Conservation (phyloP, 2,329 filamentous ascomycete species). For the Hypoxylon sp. region DNA sequence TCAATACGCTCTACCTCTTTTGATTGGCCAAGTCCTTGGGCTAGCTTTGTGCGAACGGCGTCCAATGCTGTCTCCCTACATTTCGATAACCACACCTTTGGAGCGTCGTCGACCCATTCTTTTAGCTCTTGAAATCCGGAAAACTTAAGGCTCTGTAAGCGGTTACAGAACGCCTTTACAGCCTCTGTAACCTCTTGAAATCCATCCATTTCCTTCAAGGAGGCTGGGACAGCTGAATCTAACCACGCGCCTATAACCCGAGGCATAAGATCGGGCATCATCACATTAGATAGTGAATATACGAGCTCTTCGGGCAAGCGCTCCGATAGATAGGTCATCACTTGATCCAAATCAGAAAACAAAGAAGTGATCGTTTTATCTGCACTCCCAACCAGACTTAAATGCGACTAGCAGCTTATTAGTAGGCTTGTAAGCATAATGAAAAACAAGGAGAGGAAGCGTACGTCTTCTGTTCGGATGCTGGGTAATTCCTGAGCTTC, state of each 20-base stretch:
- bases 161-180: constrained; percentile 73
- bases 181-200: constrained; percentile 79
- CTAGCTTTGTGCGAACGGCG: constrained; percentile 76
- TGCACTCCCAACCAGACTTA: constrained; percentile 59
- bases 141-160: constrained; percentile 73
- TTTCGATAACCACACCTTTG: constrained; percentile 86
- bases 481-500: constrained; percentile 51
- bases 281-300: constrained; percentile 71
- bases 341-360: constrained; percentile 64
- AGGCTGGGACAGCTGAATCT: constrained; percentile 79
- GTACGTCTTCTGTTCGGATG: constrained; percentile 59
- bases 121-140: constrained; percentile 71
- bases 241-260: constrained; percentile 81
- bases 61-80: constrained; percentile 84
- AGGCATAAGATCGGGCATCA: constrained; percentile 77
- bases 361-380: constrained; percentile 63
- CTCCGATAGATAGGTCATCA: constrained; percentile 65
- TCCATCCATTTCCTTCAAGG: constrained; percentile 74
- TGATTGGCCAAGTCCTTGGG: constrained; percentile 73
- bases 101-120: constrained; percentile 84
- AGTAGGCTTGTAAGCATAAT: constrained; percentile 20
- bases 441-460: constrained; percentile 35
- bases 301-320: constrained; percentile 68
- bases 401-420: constrained; percentile 54
- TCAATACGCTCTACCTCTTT: constrained; percentile 86